Base-by-base conservation (phyloP, 805 yeast species). In the Tetrapisispora pingtungensis region DNA sequence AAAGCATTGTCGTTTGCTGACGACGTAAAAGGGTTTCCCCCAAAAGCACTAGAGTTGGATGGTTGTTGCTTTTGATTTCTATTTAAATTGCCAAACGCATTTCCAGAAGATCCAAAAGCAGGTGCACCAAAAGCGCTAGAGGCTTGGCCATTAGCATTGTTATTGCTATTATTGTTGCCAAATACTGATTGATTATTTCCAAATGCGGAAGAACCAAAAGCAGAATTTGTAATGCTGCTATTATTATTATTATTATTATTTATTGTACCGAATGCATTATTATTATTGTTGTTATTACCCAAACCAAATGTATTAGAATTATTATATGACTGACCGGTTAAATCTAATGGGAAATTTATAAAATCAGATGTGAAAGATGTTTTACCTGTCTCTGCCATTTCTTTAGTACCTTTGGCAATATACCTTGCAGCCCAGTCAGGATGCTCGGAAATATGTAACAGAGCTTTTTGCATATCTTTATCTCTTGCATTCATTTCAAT, bases 351-450 rank as follows among this genome's bases (percentile, higher is more conserved):
- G 24, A 63, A 62, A 2, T 63, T 60, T 1, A 69, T 53, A 40
- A 68, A 70, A 0, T 64, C 61, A 28, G 43, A 40, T 10, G 62
- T 62, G 8, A 55, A 49, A 4, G 55, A 42, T 4, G 50, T 55
- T 10, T 20, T 27, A 14, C 46, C 64, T 30, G 53, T 64, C 33
- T 55, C 58, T n/a, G 46, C 41, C 20, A 60, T 40, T 34, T 62
- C 54, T 36, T 58, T 58, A 1, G 73, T 69, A 5, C 74, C 63
- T 18, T 68, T 50, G 47, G 80, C 83, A n/a, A 72, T 56, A 55
- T 71, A 79, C 40, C 83, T 65, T 0, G 80, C 81, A 7, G 81
- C 83, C 51, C 70, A 68, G 19, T 64, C 61, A 2, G 74, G 56
- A 44, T 75, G 72, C 0, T 57, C 59, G 10, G 54, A 54, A 3